A percentile compares a stretch with the other conserved stretches of the same genome.
Conservation (phyloP, 2,329 filamentous ascomycete species). For the Laburnicola sp. region DNA sequence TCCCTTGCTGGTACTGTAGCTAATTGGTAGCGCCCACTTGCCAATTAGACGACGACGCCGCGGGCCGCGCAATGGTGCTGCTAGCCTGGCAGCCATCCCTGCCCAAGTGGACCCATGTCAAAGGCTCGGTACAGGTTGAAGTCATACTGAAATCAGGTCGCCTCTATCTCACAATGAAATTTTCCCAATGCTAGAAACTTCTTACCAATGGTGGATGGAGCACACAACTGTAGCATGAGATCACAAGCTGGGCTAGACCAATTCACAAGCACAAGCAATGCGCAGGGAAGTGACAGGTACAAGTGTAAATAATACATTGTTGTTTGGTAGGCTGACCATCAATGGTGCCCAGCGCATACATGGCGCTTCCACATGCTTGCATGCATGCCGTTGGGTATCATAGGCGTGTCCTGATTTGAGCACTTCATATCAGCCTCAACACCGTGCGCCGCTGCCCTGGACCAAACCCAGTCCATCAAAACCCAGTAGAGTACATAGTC, state of each 20-base stretch:
- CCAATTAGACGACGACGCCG: no score
- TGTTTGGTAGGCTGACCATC: conserved; percentile 4
- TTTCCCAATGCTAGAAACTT: not conserved
- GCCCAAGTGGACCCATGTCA: no score
- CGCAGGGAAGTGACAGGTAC: no score
- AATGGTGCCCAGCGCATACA: conserved; percentile 9
- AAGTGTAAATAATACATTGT: not conserved
- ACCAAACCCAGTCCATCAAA: conserved; percentile 3
- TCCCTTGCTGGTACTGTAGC: no score
- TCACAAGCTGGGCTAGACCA: not conserved
- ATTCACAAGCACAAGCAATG: no score
- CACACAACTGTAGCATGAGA: not conserved
- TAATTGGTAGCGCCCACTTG: no score
- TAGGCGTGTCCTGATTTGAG: conserved; percentile 32
- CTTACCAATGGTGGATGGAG: not conserved
- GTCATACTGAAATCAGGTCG: not conserved
- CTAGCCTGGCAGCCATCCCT: no score
- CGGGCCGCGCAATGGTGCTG: no score
- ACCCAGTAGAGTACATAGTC: conserved; percentile 9
- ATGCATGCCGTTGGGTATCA: conserved; percentile 15
- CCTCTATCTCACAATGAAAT: not conserved
- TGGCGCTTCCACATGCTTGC: conserved; percentile 4
- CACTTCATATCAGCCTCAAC: conserved; percentile 35
- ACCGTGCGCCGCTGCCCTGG: conserved; percentile 19
- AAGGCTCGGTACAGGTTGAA: not conserved